Percentiles rank a stretch among this genome's conserved stretches.
Evolutionary conservation across 768 basidiomycete genomes (phyloP).

Genomic region (Kwoniella sp.): DNA sequence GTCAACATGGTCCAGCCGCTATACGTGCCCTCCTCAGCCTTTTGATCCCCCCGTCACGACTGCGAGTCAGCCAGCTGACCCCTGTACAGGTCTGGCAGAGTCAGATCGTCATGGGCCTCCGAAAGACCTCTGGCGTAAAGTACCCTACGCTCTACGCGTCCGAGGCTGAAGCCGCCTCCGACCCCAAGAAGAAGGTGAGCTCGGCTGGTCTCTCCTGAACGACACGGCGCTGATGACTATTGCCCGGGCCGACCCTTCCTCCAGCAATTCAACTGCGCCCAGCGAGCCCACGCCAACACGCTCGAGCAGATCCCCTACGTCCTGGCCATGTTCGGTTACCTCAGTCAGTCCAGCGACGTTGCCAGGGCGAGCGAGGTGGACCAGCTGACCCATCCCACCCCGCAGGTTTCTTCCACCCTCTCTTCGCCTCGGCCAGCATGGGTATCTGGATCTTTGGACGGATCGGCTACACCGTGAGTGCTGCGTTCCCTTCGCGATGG

Average conservation of each 20-base stretch:
- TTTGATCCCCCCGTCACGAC: no score
- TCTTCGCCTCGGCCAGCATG: conserved; percentile 7
- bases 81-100: conserved; percentile 35
- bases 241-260: neutral
- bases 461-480: conserved; percentile 19
- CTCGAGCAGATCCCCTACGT: conserved; percentile 33
- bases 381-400: no score
- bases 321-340: conserved; percentile 19
- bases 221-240: neutral
- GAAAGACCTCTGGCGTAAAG: conserved; percentile 31
- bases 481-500: no score
- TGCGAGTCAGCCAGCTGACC: no score
- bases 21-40: no score
- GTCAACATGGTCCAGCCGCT: no score
- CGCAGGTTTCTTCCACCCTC: conserved; percentile 18
- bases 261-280: conserved; percentile 35
- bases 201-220: neutral
- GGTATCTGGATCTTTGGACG: conserved; percentile 16
- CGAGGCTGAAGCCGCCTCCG: conserved; percentile 36
- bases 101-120: conserved; percentile 12
- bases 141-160: conserved; percentile 39
- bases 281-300: conserved; percentile 38
- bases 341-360: conserved; percentile 21
- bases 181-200: conserved; percentile 32
- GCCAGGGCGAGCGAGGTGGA: no score